Evolutionary conservation across 208 protist species (phyloP).

Genomic region (Leishmania tarentolae): DNA sequence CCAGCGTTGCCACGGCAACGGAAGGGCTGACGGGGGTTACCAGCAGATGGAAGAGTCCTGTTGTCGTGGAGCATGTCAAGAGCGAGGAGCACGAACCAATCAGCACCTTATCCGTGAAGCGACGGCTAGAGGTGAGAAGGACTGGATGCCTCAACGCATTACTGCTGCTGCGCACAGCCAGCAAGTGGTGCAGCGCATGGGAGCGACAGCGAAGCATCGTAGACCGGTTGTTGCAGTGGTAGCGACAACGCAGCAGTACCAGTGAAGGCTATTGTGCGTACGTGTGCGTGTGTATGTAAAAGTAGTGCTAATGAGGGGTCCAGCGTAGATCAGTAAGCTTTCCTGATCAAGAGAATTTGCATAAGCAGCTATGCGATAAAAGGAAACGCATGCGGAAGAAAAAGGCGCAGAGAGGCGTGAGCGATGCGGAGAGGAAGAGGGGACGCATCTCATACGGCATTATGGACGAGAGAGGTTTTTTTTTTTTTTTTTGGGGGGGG

Average conservation of each 20-base stretch:
- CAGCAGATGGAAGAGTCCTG: constrained; percentile 84
- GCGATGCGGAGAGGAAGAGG: background rate
- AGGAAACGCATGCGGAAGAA: background rate
- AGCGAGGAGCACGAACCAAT: constrained; percentile 65
- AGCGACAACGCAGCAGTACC: background rate
- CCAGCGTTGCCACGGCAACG: constrained; percentile 65
- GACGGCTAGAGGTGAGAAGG: constrained; percentile 15
- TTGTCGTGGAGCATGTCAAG: constrained; percentile 65
- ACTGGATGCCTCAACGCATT: constrained; percentile 1
- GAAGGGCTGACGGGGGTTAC: constrained; percentile 72
- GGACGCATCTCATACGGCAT: background rate
- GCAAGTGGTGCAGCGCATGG: constrained; percentile 9
- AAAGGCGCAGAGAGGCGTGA: no score
- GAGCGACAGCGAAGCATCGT: constrained; percentile 25
- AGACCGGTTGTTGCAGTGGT: background rate
- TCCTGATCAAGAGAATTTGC: background rate
- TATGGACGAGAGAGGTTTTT: background rate
- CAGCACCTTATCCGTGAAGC: constrained; percentile 83
- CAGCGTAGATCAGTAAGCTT: background rate
- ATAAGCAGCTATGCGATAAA: background rate
- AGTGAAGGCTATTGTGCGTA: background rate
- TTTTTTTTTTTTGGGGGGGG: no score
- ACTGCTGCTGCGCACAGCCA: constrained; percentile 2
- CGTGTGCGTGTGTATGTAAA: background rate
- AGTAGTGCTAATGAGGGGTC: background rate